These are phyloP conservation scores for Lepidopterella palustris DNA, from an alignment of 495 filamentous ascomycete species.

Conservation along the genomic window DNA sequence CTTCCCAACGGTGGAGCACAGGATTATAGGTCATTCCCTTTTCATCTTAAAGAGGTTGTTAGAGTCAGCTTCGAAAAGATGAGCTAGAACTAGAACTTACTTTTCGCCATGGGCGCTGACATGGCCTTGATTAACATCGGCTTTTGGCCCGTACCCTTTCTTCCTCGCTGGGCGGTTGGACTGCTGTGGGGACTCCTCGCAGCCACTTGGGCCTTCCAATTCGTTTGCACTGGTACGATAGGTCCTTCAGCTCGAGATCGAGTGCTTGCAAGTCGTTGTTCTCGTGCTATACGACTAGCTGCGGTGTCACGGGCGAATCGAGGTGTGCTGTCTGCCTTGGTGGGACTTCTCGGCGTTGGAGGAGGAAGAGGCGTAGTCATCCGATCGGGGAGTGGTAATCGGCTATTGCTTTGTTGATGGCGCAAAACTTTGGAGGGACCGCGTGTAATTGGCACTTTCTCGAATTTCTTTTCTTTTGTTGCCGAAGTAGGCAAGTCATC, in stretches of 20 bases:
- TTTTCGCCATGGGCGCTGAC: constrained; percentile 56
- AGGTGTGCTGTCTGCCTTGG: constrained; percentile 53
- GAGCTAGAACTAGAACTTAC: constrained; percentile 47
- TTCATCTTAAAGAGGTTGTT: constrained; percentile 50
- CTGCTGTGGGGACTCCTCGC: constrained; percentile 49
- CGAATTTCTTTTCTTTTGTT: constrained; percentile 69
- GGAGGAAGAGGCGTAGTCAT: constrained; percentile 48
- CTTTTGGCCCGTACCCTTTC: constrained; percentile 46
- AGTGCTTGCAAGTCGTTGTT: constrained; percentile 52
- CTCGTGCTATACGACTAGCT: constrained; percentile 80
- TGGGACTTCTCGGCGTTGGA: constrained; percentile 45
- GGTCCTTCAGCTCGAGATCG: constrained; percentile 43
- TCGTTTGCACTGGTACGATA: constrained; percentile 60
- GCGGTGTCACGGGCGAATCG: constrained; percentile 92
- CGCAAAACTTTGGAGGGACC: constrained; percentile 57
- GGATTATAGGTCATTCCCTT: constrained; percentile 97
- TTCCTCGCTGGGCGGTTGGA: constrained; percentile 53
- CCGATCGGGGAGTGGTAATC: constrained; percentile 22
- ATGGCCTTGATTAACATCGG: constrained; percentile 69
- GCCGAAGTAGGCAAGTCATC: constrained; percentile 91
- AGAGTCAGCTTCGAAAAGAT: constrained; percentile 18
- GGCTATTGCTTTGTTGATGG: constrained; percentile 27
- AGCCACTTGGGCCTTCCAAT: constrained; percentile 71
- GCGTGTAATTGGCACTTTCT: constrained; percentile 67
- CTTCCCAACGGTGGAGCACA: constrained; percentile 78